Evolutionary conservation across 768 basidiomycete species (phyloP), one percentile per base, ranked within the genome.

Genomic region (Pisolithus orientalis): DNA sequence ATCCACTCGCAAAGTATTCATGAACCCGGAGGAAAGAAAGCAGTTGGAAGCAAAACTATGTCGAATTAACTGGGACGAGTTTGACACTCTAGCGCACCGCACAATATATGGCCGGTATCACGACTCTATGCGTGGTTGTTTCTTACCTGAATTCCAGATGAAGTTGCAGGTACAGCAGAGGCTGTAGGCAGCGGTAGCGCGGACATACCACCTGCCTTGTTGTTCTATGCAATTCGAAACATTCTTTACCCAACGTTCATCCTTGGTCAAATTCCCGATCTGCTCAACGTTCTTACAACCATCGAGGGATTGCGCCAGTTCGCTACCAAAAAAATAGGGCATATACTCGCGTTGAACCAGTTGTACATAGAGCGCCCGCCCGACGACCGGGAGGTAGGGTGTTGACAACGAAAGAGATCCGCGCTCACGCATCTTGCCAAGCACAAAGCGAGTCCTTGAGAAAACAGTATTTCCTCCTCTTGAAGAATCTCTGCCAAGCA

Each of bases 181-280:
- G 13, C 25, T 34, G 45, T 40, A 4, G n/a, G 24, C 11, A 27
- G 16, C 27, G 27, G 11, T 24, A 24, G 25, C 7, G 17, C 10
- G 6, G 28, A 46, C n/a, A 1, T 44, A 34, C 59, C 59, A 0
- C 63, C 63, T 5, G 38, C 46, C 4, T 34, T 67, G 45, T 28
- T 65, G 25, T 61, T 67, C 50, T 67, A 67, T 44, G 52, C 52
- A 5, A 62, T 53, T 4, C 65, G 62, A 44, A 67, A 67, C 50
- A 65, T 67, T 28, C 59, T 69, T 10, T 56, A 17, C 0, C 66
- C 67, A 4, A 47, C 52, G n/a, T 64, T 67, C 44, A 60, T 67
- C 11, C 6, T 67, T 10, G 67, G 65, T 4, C 66, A 67, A 47
- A 61, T 67, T 16, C 63, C 67, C 4, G 67, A 65, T 32, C 32